These are phyloP conservation scores for Bathelium albidoporum DNA, from an alignment of 495 filamentous ascomycete species.

Conservation along the genomic window DNA sequence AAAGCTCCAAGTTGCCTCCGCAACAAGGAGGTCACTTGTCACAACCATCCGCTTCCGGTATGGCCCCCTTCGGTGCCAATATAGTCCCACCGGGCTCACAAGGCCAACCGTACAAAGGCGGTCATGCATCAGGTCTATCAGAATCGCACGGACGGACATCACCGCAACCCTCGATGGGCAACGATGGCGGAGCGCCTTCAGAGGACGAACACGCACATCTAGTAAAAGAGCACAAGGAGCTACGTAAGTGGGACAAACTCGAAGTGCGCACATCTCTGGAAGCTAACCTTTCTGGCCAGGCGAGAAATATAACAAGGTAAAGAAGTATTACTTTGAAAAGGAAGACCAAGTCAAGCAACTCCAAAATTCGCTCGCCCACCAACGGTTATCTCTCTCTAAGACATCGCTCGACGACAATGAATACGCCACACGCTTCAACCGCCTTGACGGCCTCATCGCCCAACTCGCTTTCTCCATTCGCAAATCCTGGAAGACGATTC, in stretches of 20 bases:
- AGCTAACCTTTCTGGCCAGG: slow-evolving; percentile 40
- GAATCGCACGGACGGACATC: slow-evolving; percentile 3
- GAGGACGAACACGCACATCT: slow-evolving; percentile 31
- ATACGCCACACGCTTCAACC: slow-evolving; percentile 80
- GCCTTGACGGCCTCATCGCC: slow-evolving; percentile 88
- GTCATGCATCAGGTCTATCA: slow-evolving; percentile 14
- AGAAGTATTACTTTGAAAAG: slow-evolving; percentile 93
- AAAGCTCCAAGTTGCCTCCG: neutral
- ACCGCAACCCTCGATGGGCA: slow-evolving; percentile 2
- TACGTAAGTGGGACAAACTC: slow-evolving; percentile 24
- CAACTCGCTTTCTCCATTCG: slow-evolving; percentile 91
- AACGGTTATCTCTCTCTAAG: slow-evolving; percentile 85
- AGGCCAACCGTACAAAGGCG: slow-evolving; percentile 25
- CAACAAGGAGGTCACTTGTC: neutral
- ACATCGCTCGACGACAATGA: slow-evolving; percentile 95
- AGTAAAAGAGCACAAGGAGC: slow-evolving; percentile 31
- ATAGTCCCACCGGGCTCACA: slow-evolving; percentile 28
- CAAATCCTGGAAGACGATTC: slow-evolving; percentile 78
- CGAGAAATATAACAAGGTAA: slow-evolving; percentile 95
- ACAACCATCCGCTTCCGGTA: slow-evolving; percentile 15
- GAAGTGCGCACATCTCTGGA: neutral
- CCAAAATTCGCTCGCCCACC: slow-evolving; percentile 92
- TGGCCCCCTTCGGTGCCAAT: slow-evolving; percentile 27
- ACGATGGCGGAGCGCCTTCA: slow-evolving; percentile 27
- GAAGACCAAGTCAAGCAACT: slow-evolving; percentile 88